Evolutionary conservation across 176 grass and related monocot genomes (phyloP).

Genomic region (Juncus effusus): DNA sequence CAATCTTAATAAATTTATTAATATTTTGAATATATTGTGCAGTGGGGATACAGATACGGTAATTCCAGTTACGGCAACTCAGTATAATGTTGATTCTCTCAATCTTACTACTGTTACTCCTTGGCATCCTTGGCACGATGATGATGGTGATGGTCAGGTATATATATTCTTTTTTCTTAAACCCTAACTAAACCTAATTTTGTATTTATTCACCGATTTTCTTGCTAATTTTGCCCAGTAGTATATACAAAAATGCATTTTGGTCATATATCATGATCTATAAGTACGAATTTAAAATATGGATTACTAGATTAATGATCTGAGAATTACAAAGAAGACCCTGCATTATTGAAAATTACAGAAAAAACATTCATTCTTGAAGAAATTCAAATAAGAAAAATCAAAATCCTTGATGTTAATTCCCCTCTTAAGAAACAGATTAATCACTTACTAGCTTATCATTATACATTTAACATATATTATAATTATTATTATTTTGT

Average conservation of each 20-base stretch:
- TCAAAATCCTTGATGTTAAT: too few relatives aligned
- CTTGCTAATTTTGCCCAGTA: too few relatives aligned
- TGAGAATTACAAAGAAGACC: not conserved
- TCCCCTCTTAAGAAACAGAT: too few relatives aligned
- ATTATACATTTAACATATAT: too few relatives aligned
- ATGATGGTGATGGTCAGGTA: slow-evolving; percentile 89
- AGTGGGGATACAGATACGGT: slow-evolving; percentile 95
- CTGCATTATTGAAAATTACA: slow-evolving; percentile 4
- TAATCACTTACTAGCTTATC: too few relatives aligned
- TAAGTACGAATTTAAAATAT: too few relatives aligned
- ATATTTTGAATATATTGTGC: slow-evolving; percentile 6
- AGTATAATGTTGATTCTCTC: slow-evolving; percentile 75
- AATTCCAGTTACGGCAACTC: slow-evolving; percentile 84
- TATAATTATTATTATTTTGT: slow-evolving; percentile 23
- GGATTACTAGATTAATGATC: not conserved
- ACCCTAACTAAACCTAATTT: too few relatives aligned
- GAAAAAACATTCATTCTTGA: not conserved
- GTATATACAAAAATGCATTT: too few relatives aligned
- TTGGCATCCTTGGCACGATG: slow-evolving; percentile 85
- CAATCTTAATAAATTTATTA: not conserved
- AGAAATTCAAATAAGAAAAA: too few relatives aligned
- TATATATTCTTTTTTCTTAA: too few relatives aligned
- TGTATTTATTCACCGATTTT: too few relatives aligned
- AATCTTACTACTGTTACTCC: slow-evolving; percentile 79
- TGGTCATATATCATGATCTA: too few relatives aligned